Percentiles rank a stretch among this genome's conserved stretches.
Evolutionary conservation across 176 grass and related monocot species (phyloP).

Genomic region (Paspalum vaginatum): DNA sequence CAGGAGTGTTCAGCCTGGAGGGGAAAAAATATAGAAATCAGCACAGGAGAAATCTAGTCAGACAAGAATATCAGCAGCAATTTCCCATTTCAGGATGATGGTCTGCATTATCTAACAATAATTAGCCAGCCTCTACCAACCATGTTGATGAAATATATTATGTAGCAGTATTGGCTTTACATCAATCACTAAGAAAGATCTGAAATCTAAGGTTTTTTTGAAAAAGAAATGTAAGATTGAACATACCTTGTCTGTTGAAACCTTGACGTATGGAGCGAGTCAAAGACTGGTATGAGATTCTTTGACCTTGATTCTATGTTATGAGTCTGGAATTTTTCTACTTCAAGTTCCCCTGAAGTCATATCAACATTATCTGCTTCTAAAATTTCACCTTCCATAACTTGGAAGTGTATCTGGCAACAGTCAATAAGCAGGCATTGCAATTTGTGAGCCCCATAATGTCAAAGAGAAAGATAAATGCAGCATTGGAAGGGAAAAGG

Average conservation of each 20-base stretch:
- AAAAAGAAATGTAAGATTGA: slow-evolving; percentile 22
- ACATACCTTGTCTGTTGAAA: slow-evolving; percentile 79
- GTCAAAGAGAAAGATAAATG: slow-evolving; percentile 34
- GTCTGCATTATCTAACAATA: neutral
- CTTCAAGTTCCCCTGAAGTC: slow-evolving; percentile 66
- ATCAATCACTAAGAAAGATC: neutral
- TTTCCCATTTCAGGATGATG: slow-evolving; percentile 8
- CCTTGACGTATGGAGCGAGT: slow-evolving; percentile 66
- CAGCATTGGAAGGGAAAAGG: neutral
- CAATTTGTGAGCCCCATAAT: slow-evolving; percentile 26
- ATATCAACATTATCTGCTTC: slow-evolving; percentile 28
- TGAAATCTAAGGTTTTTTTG: too few species aligned
- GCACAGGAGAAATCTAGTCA: slow-evolving; percentile 28
- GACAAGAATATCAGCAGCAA: neutral
- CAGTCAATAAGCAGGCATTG: slow-evolving; percentile 32
- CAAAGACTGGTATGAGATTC: slow-evolving; percentile 86
- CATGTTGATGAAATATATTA: slow-evolving; percentile 5
- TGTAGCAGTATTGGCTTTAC: neutral
- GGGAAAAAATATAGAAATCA: neutral
- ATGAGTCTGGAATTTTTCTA: slow-evolving; percentile 63
- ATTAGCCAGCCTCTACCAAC: slow-evolving; percentile 5
- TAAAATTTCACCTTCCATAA: slow-evolving; percentile 51
- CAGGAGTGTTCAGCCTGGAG: slow-evolving; percentile 50
- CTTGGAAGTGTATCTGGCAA: slow-evolving; percentile 82
- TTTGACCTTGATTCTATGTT: slow-evolving; percentile 75